phyloP scores from a whole-genome alignment of 441 rosid species.

The Raphanus hybrid region DNA sequence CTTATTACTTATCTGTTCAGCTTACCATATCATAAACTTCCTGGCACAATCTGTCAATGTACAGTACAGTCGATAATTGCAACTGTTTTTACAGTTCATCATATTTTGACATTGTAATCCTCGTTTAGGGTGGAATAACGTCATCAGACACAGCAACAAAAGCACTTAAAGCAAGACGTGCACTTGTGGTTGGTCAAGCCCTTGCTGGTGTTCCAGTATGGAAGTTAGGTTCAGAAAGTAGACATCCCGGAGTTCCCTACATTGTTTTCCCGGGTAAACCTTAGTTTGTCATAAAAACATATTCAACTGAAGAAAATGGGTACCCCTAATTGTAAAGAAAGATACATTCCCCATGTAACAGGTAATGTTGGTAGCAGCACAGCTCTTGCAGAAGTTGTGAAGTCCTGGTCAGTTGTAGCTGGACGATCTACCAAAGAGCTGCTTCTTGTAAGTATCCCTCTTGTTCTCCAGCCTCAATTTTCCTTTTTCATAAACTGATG shows the following conservation, averaged over 20 bases:
- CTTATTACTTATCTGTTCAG: constrained; percentile 32
- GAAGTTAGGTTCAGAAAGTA: constrained; percentile 96
- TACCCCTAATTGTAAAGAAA: not conserved
- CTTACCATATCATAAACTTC: not conserved
- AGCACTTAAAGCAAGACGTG: constrained; percentile 88
- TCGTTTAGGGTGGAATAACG: constrained; percentile 89
- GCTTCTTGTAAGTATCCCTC: constrained; percentile 66
- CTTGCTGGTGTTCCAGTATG: constrained; percentile 96
- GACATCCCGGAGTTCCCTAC: constrained; percentile 96
- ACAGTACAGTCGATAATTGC: constrained; percentile 9
- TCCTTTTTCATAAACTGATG: constrained; percentile 39
- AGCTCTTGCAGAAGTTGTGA: constrained; percentile 86
- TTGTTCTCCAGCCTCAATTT: constrained; percentile 17
- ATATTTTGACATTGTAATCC: constrained; percentile 18
- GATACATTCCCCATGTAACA: constrained; percentile 28
- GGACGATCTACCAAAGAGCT: constrained; percentile 73
- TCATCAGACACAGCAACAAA: constrained; percentile 98
- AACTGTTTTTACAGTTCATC: constrained; percentile 5
- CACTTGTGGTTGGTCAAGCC: constrained; percentile 93
- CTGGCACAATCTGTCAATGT: constrained; percentile 16
- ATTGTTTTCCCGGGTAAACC: constrained; percentile 93
- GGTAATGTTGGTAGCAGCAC: constrained; percentile 91
- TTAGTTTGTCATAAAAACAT: constrained; percentile 10
- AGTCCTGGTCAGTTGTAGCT: constrained; percentile 81
- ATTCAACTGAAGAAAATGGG: constrained; percentile 10